Percentiles rank a stretch among this genome's conserved stretches.
phyloP scores from a whole-genome alignment of 495 filamentous ascomycete species.

The Neurospora tetrasperma region DNA sequence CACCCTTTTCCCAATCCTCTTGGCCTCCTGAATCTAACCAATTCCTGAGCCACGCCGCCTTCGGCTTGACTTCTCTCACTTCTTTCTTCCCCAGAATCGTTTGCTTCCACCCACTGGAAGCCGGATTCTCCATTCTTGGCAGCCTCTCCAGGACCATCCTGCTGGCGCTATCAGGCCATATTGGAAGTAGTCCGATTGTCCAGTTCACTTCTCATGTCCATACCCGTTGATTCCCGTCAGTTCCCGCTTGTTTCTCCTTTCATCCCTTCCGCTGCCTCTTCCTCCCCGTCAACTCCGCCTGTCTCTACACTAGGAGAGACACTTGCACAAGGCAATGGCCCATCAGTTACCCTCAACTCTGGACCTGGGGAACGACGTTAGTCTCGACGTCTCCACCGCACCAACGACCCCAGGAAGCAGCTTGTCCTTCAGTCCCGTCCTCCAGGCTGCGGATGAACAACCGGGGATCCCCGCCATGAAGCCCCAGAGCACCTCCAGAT shows the following conservation, averaged over 20 bases:
- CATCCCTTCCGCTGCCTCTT: background rate
- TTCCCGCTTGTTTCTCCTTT: background rate
- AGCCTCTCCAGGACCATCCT: background rate
- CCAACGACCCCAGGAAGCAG: slow-evolving; percentile 47
- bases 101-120: background rate
- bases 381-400: slow-evolving; percentile 31
- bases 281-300: background rate
- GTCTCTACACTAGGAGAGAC: background rate
- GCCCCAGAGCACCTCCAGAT: slow-evolving; percentile 8
- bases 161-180: background rate
- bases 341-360: slow-evolving; percentile 4
- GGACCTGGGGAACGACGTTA: slow-evolving; percentile 13
- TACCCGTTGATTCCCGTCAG: no score
- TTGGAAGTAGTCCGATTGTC: background rate
- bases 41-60: background rate
- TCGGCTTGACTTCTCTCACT: background rate
- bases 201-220: background rate
- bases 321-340: background rate
- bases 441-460: slow-evolving; percentile 20
- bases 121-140: slow-evolving; percentile 1
- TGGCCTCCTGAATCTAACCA: background rate
- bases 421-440: slow-evolving; percentile 32
- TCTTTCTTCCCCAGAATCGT: background rate
- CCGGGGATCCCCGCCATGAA: slow-evolving; percentile 9
- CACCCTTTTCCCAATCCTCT: background rate